Evolutionary conservation across 2,329 filamentous ascomycete species (phyloP).

Genomic region (Ceratocystis variospora): DNA sequence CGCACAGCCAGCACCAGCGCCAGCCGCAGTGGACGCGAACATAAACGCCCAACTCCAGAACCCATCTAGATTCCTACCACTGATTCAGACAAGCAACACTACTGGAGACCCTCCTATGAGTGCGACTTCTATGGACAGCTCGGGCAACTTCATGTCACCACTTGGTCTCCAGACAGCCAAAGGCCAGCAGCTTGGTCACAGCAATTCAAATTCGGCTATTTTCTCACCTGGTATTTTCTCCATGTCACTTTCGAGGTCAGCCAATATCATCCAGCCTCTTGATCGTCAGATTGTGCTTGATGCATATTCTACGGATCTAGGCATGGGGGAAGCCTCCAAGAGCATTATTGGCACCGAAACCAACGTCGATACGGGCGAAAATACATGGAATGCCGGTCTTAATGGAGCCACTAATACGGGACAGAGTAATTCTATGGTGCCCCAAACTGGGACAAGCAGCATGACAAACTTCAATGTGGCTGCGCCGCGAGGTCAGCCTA

Average conservation of each 20-base stretch:
- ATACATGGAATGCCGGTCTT: not conserved
- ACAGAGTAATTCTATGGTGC: not conserved
- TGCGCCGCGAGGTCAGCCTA: not conserved
- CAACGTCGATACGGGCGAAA: not conserved
- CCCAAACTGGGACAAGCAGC: not conserved
- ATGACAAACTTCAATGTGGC: not conserved
- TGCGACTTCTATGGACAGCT: conserved; percentile 26
- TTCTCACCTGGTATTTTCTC: conserved; percentile 42
- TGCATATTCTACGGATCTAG: conserved; percentile 47
- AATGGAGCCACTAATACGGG: not conserved
- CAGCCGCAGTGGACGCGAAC: conserved; percentile 22
- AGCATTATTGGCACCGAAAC: conserved; percentile 28
- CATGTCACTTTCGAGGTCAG: conserved; percentile 37
- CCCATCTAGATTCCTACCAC: not conserved
- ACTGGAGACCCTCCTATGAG: conserved; percentile 30
- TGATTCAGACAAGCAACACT: not conserved
- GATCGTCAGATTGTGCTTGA: conserved; percentile 65
- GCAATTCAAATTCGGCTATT: conserved; percentile 26
- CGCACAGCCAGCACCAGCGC: conserved; percentile 19
- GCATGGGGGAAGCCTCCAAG: conserved; percentile 27
- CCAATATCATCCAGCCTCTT: conserved; percentile 49
- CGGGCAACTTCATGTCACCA: conserved; percentile 2
- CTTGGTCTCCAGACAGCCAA: conserved; percentile 8
- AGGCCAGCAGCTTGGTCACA: conserved; percentile 4
- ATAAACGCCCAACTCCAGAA: not conserved